Evolutionary conservation across 2,329 filamentous ascomycete genomes (phyloP), one percentile per base, ranked within the genome.

Genomic region (Xylaria polymorpha): DNA sequence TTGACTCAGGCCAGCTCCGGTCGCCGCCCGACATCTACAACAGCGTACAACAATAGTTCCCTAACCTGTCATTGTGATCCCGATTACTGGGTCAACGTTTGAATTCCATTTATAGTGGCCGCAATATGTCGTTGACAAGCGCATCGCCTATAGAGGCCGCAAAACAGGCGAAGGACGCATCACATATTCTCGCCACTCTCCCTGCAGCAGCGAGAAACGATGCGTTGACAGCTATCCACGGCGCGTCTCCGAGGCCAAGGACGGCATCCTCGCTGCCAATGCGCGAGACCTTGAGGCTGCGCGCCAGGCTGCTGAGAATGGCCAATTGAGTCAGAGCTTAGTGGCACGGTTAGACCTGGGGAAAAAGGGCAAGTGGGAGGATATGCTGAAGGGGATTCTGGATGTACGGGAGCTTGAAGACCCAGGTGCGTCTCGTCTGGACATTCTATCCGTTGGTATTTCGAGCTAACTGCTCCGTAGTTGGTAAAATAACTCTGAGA

Each of bases 331-430:
- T 79, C 87, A 91, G 76, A 96, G 93, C 77, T 86, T 98, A 29
- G 88, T 98, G 39, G 96, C 97, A 76, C 88, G 96, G 65, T 86
- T 99, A 70, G 95, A 99, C 80, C 85, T 99, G 58, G 90, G 89
- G 58, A 92, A 92, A 80, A 88, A 90, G 78, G 95, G 95, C 67
- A 98, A 98, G 83, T 99, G 92, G 85, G 94, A 98, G 77, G 96
- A 98, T 78, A 98, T 99, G 96, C 86, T 99, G 72, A 92, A 94
- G 83, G 96, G 96, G 32, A 97, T 99, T 70, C 82, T 97, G 69
- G 94, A 97, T 81, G 96, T 99, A 70, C 87, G 92, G 73, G 87
- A 88, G 60, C 86, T 99, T 35, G 88, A 92, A 58, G 96, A 99
- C 82, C 96, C 96, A 73, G 88, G 93, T 96, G 85, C 76, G 66